Evolutionary conservation across 257 asterid species (phyloP).

Genomic region (Capsicum baccatum): DNA sequence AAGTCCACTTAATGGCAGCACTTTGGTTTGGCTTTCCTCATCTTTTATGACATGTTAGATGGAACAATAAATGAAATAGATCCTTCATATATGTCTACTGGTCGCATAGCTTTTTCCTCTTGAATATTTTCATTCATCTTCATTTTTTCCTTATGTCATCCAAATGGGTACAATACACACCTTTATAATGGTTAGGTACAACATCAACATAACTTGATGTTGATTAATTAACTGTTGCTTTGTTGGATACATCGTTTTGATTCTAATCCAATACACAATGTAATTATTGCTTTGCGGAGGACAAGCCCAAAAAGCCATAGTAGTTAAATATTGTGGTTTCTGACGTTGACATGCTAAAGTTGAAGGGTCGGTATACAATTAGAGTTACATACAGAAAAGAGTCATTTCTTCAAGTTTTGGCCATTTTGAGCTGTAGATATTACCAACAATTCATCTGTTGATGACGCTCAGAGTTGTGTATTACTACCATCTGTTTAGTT

Average conservation of each 20-base stretch:
- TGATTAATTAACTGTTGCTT: conserved; percentile 8
- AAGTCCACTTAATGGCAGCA: not conserved
- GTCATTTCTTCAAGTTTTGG: too few species aligned
- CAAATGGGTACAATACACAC: not conserved
- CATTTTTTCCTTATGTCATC: not conserved
- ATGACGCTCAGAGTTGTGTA: too few species aligned
- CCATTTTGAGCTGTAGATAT: too few species aligned
- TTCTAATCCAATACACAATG: not conserved
- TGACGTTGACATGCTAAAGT: not conserved
- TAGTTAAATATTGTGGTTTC: not conserved
- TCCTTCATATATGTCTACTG: not conserved
- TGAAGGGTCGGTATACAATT: conserved; percentile 1
- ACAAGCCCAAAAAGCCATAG: conserved; percentile 32
- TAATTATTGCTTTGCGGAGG: conserved; percentile 49
- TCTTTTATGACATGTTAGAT: not conserved
- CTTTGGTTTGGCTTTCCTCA: not conserved
- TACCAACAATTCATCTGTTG: too few species aligned
- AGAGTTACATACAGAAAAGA: too few species aligned
- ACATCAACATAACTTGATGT: too few species aligned
- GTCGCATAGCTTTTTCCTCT: not conserved
- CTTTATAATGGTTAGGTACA: not conserved
- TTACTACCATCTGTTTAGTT: not conserved
- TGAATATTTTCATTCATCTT: not conserved
- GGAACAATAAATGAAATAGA: not conserved
- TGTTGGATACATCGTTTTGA: not conserved